Evolutionary conservation across 768 basidiomycete species (phyloP), one percentile per base, ranked within the genome.

Genomic region (Arthromyces matolae): DNA sequence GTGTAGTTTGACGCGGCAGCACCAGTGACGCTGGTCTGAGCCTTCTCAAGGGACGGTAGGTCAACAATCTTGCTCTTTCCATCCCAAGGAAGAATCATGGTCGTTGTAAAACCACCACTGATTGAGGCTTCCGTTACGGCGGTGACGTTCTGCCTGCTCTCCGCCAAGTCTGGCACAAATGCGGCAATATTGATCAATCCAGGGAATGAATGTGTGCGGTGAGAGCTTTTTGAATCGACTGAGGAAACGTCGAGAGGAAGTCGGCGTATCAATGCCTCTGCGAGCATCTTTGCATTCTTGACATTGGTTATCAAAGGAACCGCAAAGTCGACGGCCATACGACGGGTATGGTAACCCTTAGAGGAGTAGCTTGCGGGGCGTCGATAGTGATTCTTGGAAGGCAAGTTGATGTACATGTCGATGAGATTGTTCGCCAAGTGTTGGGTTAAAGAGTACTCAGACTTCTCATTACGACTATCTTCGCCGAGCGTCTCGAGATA

Each of bases 331-430:
- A 99, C 93, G 5, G 96, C 96, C 93, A 98, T 94, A 42, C 96
- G 88, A 57, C 96, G 89, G 24, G 94, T 95, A 51, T 84, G 83
- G 66, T 98, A 98, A 7, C 96, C 96, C 64, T 96, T 94, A 66
- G 93, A 96, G 43, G 93, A 82, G 64, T 98, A 99, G 66, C 86
- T 94, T 12, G 96, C 94, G 5, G 96, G 96, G 16, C 96, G 88
- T 49, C 96, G 88, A 69, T 91, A 98, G 63, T 93, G 81, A 68
- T 99, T 98, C 72, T 93, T 96, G 32, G 95, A 97, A 2, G 96
- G 96, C 57, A 99, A 73, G 68, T 99, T 99, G 81, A 99, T 95
- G 67, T 97, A 99, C 83, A 98, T 89, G 70, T 99, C 96, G 64
- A 99, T 99, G 58, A 96, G 73, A 67, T 94, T 93, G 68, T 95